Evolutionary conservation across 2,329 filamentous ascomycete species (phyloP).

Genomic region (Scorias spongiosa): DNA sequence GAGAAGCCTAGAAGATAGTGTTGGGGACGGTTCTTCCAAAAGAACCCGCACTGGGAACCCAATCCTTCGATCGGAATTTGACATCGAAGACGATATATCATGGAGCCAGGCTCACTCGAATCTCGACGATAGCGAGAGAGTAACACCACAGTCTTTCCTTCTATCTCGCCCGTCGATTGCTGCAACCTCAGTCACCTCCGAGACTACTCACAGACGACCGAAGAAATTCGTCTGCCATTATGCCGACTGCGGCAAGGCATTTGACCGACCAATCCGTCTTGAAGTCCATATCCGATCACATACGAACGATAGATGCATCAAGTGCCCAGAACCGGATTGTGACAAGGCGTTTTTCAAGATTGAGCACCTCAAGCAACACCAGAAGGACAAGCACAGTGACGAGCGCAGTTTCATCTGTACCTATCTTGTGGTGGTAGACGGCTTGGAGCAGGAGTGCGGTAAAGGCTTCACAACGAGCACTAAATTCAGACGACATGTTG

Average conservation of each 20-base stretch:
- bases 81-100: background rate
- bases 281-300: slow-evolving; percentile 71
- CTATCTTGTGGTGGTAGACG: slow-evolving; percentile 22
- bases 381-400: slow-evolving; percentile 65
- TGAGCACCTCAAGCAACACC: slow-evolving; percentile 72
- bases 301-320: slow-evolving; percentile 67
- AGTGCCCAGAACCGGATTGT: slow-evolving; percentile 55
- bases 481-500: slow-evolving; percentile 58
- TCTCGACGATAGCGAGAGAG: background rate
- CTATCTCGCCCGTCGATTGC: background rate
- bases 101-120: background rate
- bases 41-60: no score
- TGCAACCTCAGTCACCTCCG: slow-evolving; percentile 8
- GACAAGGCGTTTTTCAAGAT: slow-evolving; percentile 74
- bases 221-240: slow-evolving; percentile 68
- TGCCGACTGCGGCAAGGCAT: slow-evolving; percentile 62
- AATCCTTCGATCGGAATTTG: background rate
- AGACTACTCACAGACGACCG: slow-evolving; percentile 37
- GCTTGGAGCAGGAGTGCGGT: slow-evolving; percentile 39
- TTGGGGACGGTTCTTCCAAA: no score
- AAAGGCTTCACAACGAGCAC: slow-evolving; percentile 74
- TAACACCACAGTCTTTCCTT: background rate
- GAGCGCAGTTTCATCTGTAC: slow-evolving; percentile 56
- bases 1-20: no score
- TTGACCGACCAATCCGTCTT: slow-evolving; percentile 72